Base-by-base conservation (phyloP, 805 yeast genomes). In the Sungouiella thailandica region DNA sequence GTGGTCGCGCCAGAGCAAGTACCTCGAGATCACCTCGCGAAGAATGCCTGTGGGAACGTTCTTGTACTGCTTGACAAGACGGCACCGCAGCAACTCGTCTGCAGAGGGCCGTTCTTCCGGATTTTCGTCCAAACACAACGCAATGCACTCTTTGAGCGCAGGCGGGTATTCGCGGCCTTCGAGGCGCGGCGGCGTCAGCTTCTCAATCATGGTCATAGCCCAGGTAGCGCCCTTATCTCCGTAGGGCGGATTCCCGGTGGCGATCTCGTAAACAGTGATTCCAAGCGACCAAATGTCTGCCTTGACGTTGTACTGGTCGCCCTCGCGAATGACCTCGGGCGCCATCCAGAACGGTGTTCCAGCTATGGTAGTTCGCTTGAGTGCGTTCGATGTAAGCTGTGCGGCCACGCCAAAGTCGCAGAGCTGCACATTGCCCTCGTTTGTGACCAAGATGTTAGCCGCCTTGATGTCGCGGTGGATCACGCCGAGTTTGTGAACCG, bases 331-430 rank as follows among this genome's bases (percentile, higher is more conserved):
- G 20, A 90, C 98, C 57, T 90, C 98, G 0, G 98, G 98, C 0
- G 98, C 97, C 98, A 93, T 93, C 98, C 98, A 93, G 55, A 88
- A 93, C 0, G 94, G 94, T 1, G 95, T 84, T 6, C 95, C 95
- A 0, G 96, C 97, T 77, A 94, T 88, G 0, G 98, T 93, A 23
- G 90, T 84, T 48, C 98, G 70, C 54, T 88, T 86, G 29, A 80
- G 57, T 13, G 79, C 76, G 24, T 80, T 73, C 5, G 89, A 72
- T 2, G 94, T 77, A 28, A 89, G 65, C 54, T 87, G 90, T 2
- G 97, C 97, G 1, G 99, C 98, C 15, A 94, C 98, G 20, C 99
- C 99, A 61, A 93, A 93, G 58, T 93, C 99, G 69, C 97, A 90
- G 28, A 93, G 71, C 52, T 85, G 86, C 4, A 94, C 95, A 33